Base-by-base conservation (phyloP, 2,329 filamentous ascomycete genomes). In the Conoideocrella luteorostrata region DNA sequence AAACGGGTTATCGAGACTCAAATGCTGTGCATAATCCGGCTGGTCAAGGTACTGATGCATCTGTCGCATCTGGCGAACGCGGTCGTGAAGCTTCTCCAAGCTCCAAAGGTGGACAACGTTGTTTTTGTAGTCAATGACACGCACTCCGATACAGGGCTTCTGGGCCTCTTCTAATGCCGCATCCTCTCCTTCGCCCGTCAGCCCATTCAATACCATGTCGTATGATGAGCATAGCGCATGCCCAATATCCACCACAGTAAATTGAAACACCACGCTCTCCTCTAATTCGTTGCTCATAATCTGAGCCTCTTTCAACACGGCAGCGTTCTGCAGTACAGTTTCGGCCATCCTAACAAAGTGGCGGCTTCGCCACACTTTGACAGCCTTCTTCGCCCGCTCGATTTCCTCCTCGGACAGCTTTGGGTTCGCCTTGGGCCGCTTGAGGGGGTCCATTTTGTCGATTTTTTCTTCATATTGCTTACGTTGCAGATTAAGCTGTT, bases 281-380 rank as follows among this genome's bases (percentile, higher is more conserved):
- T 93, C 87, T 69, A 98, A 86, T 56, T 95, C 88, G 55, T 95
- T 91, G 68, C 90, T 95, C 88, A 98, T 93, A 48, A 98, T 84
- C 59, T 98, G 93, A 2, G 93, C 93, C 65, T 98, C 93, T 62
- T 98, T 98, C 46, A 98, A 66, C 22, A 83, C 79, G 7, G 87
- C 82, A 3, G 91, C 91, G 60, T 95, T 84, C 58, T 95, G 89
- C 36, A 98, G 71, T 22, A 97, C 83, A 2, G 84, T 80, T 63
- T 97, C 93, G 3, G 91, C 90, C 87, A 98, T 95, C 44, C 84
- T 83, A 46, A 98, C 88, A 56, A 91, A 96, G 56, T 88, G 86
- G 23, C 88, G 82, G 52, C 84, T 77, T 48, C 82, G 81, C 93
- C 93, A 98, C 53, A 85, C 82, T 48, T 77, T 72, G 43, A 86